A percentile compares a stretch with the other conserved stretches of the same genome.
Conservation (phyloP, 306 rosid species). For the Phaseolus lunatus region DNA sequence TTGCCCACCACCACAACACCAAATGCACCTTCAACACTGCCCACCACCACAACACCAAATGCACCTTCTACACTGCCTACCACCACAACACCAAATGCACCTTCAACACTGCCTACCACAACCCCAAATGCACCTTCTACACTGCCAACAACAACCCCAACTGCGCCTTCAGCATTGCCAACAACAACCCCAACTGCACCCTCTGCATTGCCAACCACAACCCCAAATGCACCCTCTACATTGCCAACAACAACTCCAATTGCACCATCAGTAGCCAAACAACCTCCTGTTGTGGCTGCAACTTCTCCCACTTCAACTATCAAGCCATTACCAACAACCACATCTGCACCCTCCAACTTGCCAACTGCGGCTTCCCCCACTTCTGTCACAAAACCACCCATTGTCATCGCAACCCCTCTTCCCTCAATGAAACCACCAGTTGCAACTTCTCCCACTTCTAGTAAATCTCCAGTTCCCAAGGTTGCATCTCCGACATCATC, state of each 20-base stretch:
- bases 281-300: conserved; percentile 24
- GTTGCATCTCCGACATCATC: conserved; percentile 14
- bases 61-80: background rate
- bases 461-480: conserved; percentile 5
- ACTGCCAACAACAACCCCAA: background rate
- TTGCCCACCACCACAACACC: conserved; percentile 36
- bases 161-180: background rate
- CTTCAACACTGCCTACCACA: conserved; percentile 48
- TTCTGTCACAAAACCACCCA: conserved; percentile 31
- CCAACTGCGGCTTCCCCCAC: conserved; percentile 35
- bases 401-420: conserved; percentile 13
- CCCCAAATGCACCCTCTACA: background rate
- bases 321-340: background rate
- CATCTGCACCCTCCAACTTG: conserved; percentile 36
- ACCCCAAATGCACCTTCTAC: background rate
- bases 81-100: conserved; percentile 1
- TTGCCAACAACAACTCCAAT: background rate
- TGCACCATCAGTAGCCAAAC: conserved; percentile 21
- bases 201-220: background rate
- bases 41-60: conserved; percentile 35
- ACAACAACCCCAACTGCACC: background rate
- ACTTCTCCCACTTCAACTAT: conserved; percentile 13
- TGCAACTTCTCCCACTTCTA: conserved; percentile 6
- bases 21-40: conserved; percentile 41
- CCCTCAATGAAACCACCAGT: conserved; percentile 4